A percentile compares a stretch with the other conserved stretches of the same genome.
Conservation (phyloP, 164 flowering plant species). For the Nelumbo lutea region DNA sequence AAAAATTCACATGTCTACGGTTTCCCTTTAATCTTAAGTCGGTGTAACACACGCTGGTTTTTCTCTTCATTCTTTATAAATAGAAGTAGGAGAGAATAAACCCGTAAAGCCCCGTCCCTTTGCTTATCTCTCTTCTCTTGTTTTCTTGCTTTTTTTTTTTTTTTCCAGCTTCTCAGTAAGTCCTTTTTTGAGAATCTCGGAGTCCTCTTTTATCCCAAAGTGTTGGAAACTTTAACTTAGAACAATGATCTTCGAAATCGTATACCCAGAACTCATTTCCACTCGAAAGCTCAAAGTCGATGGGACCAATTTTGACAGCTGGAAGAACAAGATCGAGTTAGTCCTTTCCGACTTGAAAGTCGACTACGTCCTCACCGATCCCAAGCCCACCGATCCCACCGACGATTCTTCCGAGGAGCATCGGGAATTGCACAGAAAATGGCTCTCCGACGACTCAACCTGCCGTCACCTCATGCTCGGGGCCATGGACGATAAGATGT, state of each 20-base stretch:
- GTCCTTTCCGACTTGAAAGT: constrained; percentile 6
- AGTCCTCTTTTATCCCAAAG: too few species aligned
- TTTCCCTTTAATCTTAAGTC: too few species aligned
- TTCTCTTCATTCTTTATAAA: too few species aligned
- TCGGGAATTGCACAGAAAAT: not conserved
- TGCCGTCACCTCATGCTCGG: constrained; percentile 5
- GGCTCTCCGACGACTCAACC: constrained; percentile 6
- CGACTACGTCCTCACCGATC: constrained; percentile 14
- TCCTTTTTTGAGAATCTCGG: too few species aligned
- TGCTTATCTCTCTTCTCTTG: too few species aligned
- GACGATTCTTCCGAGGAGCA: not conserved
- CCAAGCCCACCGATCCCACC: constrained; percentile 7
- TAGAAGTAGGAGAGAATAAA: too few species aligned
- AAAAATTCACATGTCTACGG: too few species aligned
- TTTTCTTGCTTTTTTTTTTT: too few species aligned
- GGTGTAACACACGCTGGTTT: too few species aligned
- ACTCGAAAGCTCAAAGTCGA: constrained; percentile 3
- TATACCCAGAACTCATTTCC: constrained; percentile 5
- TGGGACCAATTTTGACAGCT: constrained; percentile 9
- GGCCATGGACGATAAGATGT: constrained; percentile 10
- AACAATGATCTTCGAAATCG: constrained; percentile 2
- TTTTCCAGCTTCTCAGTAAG: too few species aligned
- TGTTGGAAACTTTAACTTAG: too few species aligned
- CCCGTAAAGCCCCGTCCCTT: too few species aligned
- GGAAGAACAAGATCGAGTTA: constrained; percentile 8